Percentiles rank a stretch among this genome's conserved stretches.
These are phyloP conservation scores for Coccomyxa sp. DNA, from an alignment of 139 green algal species.

Conservation along the genomic window DNA sequence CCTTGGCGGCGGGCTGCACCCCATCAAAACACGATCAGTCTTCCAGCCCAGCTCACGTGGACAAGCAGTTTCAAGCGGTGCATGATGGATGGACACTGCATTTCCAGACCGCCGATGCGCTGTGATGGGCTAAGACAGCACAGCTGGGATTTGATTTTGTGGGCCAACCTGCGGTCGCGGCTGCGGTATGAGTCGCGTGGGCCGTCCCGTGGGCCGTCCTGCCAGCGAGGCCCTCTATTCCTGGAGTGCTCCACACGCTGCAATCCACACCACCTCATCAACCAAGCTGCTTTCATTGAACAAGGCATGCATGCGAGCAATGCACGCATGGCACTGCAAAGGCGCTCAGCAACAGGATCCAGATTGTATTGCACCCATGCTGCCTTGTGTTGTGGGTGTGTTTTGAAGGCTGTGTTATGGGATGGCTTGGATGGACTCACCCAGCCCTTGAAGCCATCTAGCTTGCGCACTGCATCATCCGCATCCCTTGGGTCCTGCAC, in stretches of 20 bases:
- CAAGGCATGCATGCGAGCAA: neutral
- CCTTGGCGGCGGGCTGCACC: constrained; percentile 9
- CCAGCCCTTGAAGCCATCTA: constrained; percentile 37
- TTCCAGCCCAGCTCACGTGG: neutral
- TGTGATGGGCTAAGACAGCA: too few species aligned
- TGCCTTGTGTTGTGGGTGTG: too few species aligned
- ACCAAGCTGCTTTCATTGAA: neutral
- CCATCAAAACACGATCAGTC: neutral
- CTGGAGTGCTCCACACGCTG: constrained; percentile 15
- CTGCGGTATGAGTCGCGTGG: neutral
- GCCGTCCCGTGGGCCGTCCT: neutral
- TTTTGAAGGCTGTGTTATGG: too few species aligned
- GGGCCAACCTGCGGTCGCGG: constrained; percentile 6
- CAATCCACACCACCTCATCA: neutral
- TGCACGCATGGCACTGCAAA: too few species aligned
- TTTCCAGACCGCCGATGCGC: too few species aligned
- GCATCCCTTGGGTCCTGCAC: constrained; percentile 45
- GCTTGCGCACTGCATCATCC: constrained; percentile 43
- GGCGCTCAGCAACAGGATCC: too few species aligned
- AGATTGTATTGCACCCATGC: too few species aligned
- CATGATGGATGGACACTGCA: too few species aligned
- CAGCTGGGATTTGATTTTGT: too few species aligned
- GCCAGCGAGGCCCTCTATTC: constrained; percentile 1
- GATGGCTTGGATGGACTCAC: neutral
- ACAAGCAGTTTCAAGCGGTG: too few species aligned